phyloP scores from a whole-genome alignment of 73 alveolate genomes.

The Stentor coeruleus region DNA sequence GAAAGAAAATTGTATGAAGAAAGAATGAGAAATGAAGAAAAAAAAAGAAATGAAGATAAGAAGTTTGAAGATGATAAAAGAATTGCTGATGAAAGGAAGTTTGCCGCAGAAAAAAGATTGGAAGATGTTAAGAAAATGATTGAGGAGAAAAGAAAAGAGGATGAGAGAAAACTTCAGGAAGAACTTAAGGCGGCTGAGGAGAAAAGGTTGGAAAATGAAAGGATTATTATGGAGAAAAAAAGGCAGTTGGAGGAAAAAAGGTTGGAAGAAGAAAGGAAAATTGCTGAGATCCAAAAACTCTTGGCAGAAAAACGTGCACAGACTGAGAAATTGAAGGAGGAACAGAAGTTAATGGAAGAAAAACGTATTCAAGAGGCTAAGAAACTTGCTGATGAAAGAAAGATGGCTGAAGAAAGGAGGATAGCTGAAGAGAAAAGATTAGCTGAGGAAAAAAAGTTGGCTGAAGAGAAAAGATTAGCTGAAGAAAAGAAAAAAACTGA shows the following conservation, averaged over 20 bases:
- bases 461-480: not conserved
- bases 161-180: no score
- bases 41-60: not conserved
- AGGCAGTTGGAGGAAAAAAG: not conserved
- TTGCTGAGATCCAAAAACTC: no score
- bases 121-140: not conserved
- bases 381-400: no score
- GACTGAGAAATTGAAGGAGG: no score
- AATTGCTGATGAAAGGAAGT: not conserved
- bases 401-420: not conserved
- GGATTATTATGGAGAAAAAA: not conserved
- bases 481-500: not conserved
- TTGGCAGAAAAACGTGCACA: no score
- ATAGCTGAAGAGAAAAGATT: not conserved
- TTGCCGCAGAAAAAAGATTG: not conserved
- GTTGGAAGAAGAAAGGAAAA: not conserved
- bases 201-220: not conserved
- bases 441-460: not conserved
- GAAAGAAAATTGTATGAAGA: not conserved
- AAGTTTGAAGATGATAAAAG: not conserved
- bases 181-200: not conserved
- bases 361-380: no score
- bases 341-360: no score
- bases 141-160: not conserved
- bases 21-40: not conserved